Evolutionary conservation across 257 asterid genomes (phyloP), one percentile per base, ranked within the genome.

Genomic region (Solanum appendiculatum): DNA sequence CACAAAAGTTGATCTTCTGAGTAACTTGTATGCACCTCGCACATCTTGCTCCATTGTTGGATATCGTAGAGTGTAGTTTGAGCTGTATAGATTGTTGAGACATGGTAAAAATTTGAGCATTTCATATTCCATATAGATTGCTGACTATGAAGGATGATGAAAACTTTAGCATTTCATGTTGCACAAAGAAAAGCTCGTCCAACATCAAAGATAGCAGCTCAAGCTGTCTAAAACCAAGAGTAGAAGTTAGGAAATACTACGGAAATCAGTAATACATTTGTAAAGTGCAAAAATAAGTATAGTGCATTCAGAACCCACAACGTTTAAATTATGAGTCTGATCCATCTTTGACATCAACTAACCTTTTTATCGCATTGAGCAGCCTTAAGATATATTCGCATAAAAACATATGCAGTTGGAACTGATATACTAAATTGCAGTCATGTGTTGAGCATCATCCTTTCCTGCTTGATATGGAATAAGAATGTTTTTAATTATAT

Each of bases 391-490:
- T 92, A 95, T 88, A 98, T 89, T 88, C 83, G 90, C 94, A 94
- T 83, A 91, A 95, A 97, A 46, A 95, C 99, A 88, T 94, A 97
- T n/a, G 96, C 90, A 36, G 99, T 97, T 20, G 98, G 98, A 9
- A 95, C 93, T 18, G 98, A 94, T 94, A 97, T 94, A 46, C 93
- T 94, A 86, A 94, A 97, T 85, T 94, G 96, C 86, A 97, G 83
- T 11, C 63, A 54, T 20, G 96, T 93, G 91, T 93, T 95, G 63
- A 54, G n/a, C n/a, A 54, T 54, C 25, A 54, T 54, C 20, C 25
- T 18, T 54, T 54, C 63, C 11, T 96, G 91, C 60, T 36, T 81
- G 25, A 84, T 9, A 46, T 18, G 23, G 15, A 2, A 2, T 16
- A 7, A 23, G 11, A 25, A 68, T 25, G 5, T 48, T 16, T 33